Base-by-base conservation (phyloP, 2,329 filamentous ascomycete species). In the Phyllosticta citriasiana region DNA sequence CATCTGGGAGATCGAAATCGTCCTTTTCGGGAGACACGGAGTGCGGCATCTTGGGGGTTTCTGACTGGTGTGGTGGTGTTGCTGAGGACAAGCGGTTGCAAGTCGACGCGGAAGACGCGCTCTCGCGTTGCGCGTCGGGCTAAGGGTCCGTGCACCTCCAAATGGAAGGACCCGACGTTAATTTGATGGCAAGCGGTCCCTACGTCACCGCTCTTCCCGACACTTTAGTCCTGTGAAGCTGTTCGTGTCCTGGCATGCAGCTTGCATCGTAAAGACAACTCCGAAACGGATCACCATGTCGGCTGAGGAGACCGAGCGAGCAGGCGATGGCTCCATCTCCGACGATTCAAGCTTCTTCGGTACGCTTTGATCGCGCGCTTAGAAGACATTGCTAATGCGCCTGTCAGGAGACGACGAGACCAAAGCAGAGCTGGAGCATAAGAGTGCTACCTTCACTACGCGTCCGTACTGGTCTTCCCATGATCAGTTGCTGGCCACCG, bases 301-400 rank as follows among this genome's bases (percentile, higher is more conserved):
- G 24, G 16, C 33, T 22, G 65, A 65, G 62, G 68, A 67, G 60
- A 67, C 69, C 0, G 61, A 67, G 60, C 69, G 72, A n/a, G 61
- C 63, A 30, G 70, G 66, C 3, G 65, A 71, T 26, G 73, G 70
- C 30, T 74, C 70, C 65, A 68, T 76, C 35, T 73, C 69, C 5
- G 76, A 78, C 62, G 77, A 79, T 22, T 77, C 76, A 26, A 74
- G 72, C 66, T 78, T 78, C 66, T 75, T 75, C 62, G 77, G 77
- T 78, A 71, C 27, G 30, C n/a, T 35, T 22, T 35, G 25, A 56
- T 10, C 9, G 40, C 54, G 19, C 27, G 54, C 27, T 2, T 12
- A 51, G 33, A 22, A 25, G 59, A 22, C 24, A 26, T 3, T 30
- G 14, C 54, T 30, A 47, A 35, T 19, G 10, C 19, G 53, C 19